These are phyloP conservation scores for Wickerhamomyces chaumierensis DNA, from an alignment of 805 yeast genomes.

Conservation along the genomic window DNA sequence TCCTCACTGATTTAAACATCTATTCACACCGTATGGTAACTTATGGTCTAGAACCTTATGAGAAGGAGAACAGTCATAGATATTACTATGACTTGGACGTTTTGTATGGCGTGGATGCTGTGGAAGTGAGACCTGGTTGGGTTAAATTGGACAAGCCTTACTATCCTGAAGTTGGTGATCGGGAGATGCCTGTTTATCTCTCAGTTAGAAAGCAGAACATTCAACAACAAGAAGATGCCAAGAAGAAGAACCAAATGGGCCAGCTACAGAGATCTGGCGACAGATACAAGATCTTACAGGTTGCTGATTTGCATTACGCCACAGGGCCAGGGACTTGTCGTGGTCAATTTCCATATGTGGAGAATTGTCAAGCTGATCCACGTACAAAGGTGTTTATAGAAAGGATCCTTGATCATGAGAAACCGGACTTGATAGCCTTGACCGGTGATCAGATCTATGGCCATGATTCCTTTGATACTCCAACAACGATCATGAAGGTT, in stretches of 20 bases:
- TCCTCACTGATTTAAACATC: neutral
- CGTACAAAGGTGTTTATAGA: constrained; percentile 49
- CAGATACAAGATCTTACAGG: constrained; percentile 69
- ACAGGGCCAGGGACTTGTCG: constrained; percentile 74
- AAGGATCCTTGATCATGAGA: constrained; percentile 55
- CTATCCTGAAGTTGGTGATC: constrained; percentile 1
- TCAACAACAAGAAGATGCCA: constrained; percentile 1
- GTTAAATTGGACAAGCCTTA: constrained; percentile 9
- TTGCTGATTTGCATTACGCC: constrained; percentile 88
- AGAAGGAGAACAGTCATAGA: neutral
- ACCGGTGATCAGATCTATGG: constrained; percentile 94
- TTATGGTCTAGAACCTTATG: neutral
- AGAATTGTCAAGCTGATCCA: constrained; percentile 58
- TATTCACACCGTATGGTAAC: neutral
- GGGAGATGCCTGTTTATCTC: constrained; percentile 13
- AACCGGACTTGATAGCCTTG: constrained; percentile 75
- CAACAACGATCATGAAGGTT: constrained; percentile 71
- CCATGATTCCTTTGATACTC: constrained; percentile 65
- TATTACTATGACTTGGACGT: constrained; percentile 35
- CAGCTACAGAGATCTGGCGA: constrained; percentile 25
- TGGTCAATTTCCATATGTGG: constrained; percentile 52
- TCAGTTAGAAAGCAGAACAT: constrained; percentile 8
- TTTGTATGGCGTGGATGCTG: constrained; percentile 60
- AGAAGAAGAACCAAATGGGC: constrained; percentile 4
- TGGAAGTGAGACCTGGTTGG: constrained; percentile 76